phyloP scores from a whole-genome alignment of 2,329 filamentous ascomycete species.

The Scedosporium boydii region DNA sequence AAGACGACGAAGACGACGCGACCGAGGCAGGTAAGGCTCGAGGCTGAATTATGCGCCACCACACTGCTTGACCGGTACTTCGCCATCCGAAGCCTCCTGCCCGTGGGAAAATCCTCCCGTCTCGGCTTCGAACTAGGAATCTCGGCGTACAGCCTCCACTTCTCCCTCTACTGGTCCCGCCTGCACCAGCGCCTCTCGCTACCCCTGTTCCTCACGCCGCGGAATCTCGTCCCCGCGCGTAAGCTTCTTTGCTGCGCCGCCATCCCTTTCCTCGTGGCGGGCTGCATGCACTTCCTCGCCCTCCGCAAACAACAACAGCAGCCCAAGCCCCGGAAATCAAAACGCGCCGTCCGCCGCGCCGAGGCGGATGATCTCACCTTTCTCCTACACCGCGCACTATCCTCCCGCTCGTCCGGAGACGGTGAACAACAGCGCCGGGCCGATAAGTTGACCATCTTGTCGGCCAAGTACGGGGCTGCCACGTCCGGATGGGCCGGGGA shows the following conservation, averaged over 20 bases:
- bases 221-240: conserved; percentile 15
- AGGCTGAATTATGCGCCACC: conserved; percentile 31
- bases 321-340: neutral
- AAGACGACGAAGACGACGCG: neutral
- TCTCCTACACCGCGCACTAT: conserved; percentile 30
- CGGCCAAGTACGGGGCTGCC: conserved; percentile 36
- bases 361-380: conserved; percentile 35
- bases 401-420: conserved; percentile 17
- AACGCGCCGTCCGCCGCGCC: conserved; percentile 24
- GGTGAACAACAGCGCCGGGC: conserved; percentile 8
- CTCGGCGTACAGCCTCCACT: conserved; percentile 28
- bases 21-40: conserved; percentile 24
- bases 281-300: conserved; percentile 23
- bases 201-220: conserved; percentile 29
- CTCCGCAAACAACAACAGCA: neutral
- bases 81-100: conserved; percentile 33
- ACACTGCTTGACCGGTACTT: conserved; percentile 26
- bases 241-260: conserved; percentile 28
- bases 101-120: conserved; percentile 28
- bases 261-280: conserved; percentile 29
- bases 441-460: conserved; percentile 36
- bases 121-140: conserved; percentile 35
- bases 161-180: conserved; percentile 38
- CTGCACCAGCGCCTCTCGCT: conserved; percentile 33
- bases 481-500: conserved; percentile 23